A percentile compares a stretch with the other conserved stretches of the same genome.
phyloP scores from a whole-genome alignment of 192 early-diverging fungal genomes.

The Endogone sp. region DNA sequence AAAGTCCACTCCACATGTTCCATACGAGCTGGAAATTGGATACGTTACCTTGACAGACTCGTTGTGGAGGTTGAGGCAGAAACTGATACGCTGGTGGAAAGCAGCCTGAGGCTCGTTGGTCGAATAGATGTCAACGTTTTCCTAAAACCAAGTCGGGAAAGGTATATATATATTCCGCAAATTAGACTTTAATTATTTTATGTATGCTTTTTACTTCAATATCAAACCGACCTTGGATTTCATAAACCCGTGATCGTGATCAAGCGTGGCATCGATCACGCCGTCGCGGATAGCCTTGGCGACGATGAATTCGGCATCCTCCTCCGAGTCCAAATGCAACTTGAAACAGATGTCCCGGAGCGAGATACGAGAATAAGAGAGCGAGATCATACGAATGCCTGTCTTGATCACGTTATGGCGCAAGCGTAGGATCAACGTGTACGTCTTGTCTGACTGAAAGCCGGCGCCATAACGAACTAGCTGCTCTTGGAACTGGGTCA shows the following conservation, averaged over 20 bases:
- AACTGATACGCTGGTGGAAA: slow-evolving; percentile 91
- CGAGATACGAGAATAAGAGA: slow-evolving; percentile 95
- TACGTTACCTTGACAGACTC: slow-evolving; percentile 81
- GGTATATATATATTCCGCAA: too few species aligned
- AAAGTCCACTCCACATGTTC: slow-evolving; percentile 6
- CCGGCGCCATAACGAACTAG: slow-evolving; percentile 66
- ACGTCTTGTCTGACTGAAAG: slow-evolving; percentile 87
- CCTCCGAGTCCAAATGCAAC: slow-evolving; percentile 95
- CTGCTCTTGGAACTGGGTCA: slow-evolving; percentile 89
- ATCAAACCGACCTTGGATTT: slow-evolving; percentile 65
- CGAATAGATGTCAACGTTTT: slow-evolving; percentile 92
- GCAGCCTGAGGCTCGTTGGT: slow-evolving; percentile 96
- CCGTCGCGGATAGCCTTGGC: slow-evolving; percentile 98
- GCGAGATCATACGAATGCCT: slow-evolving; percentile 93
- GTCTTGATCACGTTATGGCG: slow-evolving; percentile 99
- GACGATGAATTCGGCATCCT: slow-evolving; percentile 99
- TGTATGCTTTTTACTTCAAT: too few species aligned
- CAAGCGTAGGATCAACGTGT: slow-evolving; percentile 87
- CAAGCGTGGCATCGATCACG: slow-evolving; percentile 95
- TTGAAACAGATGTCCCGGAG: slow-evolving; percentile 95
- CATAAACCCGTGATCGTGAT: slow-evolving; percentile 93
- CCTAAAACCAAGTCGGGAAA: slow-evolving; percentile 35
- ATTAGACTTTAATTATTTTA: too few species aligned
- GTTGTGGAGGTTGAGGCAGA: slow-evolving; percentile 96
- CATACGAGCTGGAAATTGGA: neutral